These are phyloP conservation scores for Erythrobasidium hasegawianum DNA, from an alignment of 1,284 basidiomycete species.

Conservation along the genomic window DNA sequence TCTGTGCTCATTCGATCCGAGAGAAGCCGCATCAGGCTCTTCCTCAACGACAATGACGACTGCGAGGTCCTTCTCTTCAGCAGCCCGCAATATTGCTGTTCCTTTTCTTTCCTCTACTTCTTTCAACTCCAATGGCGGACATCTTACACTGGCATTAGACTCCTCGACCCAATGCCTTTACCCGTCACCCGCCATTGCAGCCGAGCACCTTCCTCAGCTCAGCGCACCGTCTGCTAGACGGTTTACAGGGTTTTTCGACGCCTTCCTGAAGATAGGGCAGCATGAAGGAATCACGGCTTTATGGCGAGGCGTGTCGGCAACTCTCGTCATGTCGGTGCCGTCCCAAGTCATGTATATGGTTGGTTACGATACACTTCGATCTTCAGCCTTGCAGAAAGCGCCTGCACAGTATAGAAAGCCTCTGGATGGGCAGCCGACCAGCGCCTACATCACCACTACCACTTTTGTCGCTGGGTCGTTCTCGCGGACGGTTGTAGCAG, in stretches of 20 bases:
- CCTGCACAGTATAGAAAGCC: slow-evolving; percentile 32
- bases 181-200: slow-evolving; percentile 32
- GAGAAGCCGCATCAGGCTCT: slow-evolving; percentile 36
- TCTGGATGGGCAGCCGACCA: slow-evolving; percentile 58
- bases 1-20: slow-evolving; percentile 48
- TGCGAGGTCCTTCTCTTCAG: not conserved
- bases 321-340: slow-evolving; percentile 82
- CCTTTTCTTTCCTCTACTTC: too few species aligned
- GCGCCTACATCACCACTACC: slow-evolving; percentile 56
- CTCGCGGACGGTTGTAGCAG: slow-evolving; percentile 74
- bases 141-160: slow-evolving; percentile 3
- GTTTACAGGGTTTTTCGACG: slow-evolving; percentile 41
- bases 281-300: slow-evolving; percentile 42
- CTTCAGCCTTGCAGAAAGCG: slow-evolving; percentile 40
- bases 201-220: slow-evolving; percentile 18
- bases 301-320: slow-evolving; percentile 44
- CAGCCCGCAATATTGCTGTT: not conserved
- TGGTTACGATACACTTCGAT: slow-evolving; percentile 85
- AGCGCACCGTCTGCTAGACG: slow-evolving; percentile 22
- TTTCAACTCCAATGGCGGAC: not conserved
- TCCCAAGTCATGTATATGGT: slow-evolving; percentile 93
- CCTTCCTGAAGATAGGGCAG: slow-evolving; percentile 40
- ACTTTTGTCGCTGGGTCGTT: slow-evolving; percentile 79
- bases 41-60: not conserved
- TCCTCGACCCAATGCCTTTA: slow-evolving; percentile 36